Evolutionary conservation across 495 filamentous ascomycete genomes (phyloP).

Genomic region (Lophiotrema nucula): DNA sequence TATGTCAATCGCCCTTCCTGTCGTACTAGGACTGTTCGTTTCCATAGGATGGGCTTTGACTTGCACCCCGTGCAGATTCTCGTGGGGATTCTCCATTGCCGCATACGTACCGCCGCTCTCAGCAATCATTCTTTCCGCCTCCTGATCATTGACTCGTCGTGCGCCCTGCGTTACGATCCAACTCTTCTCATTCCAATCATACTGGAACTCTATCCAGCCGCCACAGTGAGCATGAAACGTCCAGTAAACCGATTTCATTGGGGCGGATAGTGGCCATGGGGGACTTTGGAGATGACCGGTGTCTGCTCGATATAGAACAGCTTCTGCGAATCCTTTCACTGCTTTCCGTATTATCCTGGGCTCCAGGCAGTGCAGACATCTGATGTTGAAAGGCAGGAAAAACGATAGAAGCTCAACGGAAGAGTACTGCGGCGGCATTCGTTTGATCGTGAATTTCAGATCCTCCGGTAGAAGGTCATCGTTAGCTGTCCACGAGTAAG

Average conservation of each 20-base stretch:
- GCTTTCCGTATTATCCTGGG: not conserved
- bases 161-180: not conserved
- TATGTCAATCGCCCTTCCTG: not conserved
- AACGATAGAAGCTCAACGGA: not conserved
- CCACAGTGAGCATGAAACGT: not conserved
- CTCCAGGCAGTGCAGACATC: conserved; percentile 1
- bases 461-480: not conserved
- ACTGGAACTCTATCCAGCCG: not conserved
- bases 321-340: not conserved
- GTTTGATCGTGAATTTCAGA: not conserved
- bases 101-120: not conserved
- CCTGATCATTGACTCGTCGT: not conserved
- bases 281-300: not conserved
- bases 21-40: not conserved
- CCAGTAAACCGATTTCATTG: not conserved
- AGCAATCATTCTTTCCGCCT: not conserved
- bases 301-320: too few relatives aligned
- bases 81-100: not conserved
- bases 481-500: too few relatives aligned
- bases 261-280: not conserved
- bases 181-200: not conserved
- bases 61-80: not conserved
- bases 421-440: not conserved
- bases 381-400: not conserved
- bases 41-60: not conserved